Evolutionary conservation across 2,329 filamentous ascomycete genomes (phyloP), one percentile per base, ranked within the genome.

Genomic region (Trichoderma oligosporum): DNA sequence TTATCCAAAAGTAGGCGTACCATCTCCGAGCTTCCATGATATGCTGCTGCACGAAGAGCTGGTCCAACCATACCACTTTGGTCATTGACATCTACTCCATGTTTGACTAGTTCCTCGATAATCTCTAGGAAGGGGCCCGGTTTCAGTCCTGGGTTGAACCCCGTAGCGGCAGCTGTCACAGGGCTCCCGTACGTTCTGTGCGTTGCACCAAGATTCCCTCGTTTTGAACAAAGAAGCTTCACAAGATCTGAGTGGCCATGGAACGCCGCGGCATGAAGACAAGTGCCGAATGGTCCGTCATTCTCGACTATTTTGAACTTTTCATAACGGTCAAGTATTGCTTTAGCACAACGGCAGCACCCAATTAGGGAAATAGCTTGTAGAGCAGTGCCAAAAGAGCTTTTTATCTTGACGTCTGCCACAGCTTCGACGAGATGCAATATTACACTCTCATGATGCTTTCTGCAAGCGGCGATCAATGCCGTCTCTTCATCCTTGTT

Each of bases 101-200:
- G 14, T 2, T 25, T 18, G 35, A 38, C 22, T 33, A 38, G 9
- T 18, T 38, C 25, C 24, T 45, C 8, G 4, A 45, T 7, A 11
- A 27, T 45, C 2, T 45, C 25, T 16, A 16, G 7, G 18, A 51
- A 51, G 11, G 47, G 47, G 20, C 18, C 7, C 31, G 33, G 24
- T 11, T 51, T 22, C 20, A 51, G 24, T 24, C 31, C 24, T 18
- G 22, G 9, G 8, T 36, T 38, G 20, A 36, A 18, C 18, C 47
- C 47, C 14, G 22, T 24, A 6, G 33, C 33, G n/a, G 47, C 47
- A 7, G 47, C 47, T 16, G 47, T 51, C 11, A 51, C 2, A 18
- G 47, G 24, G 33, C 31, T 51, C 8, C 47, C 47, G 20, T 51
- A 51, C 16, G 33, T 51, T 51, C n/a, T n/a, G 20, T 51, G 31